These are phyloP conservation scores for Diaporthe eres DNA, from an alignment of 2,329 filamentous ascomycete species.

Conservation along the genomic window DNA sequence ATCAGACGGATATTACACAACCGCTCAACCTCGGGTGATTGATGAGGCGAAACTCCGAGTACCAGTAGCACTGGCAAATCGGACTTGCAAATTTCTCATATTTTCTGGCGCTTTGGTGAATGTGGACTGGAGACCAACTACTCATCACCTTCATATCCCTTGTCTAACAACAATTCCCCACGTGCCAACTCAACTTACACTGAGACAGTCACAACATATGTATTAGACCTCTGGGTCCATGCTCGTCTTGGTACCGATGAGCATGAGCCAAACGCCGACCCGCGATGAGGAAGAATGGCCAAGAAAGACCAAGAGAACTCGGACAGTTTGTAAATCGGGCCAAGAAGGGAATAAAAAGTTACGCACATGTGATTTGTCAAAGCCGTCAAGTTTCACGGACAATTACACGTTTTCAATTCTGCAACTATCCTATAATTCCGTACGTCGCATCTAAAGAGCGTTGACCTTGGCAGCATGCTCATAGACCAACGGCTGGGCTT, in stretches of 20 bases:
- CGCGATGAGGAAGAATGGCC: background rate
- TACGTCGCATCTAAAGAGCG: background rate
- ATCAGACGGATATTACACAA: background rate
- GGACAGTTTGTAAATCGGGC: background rate
- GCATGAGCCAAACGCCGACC: background rate
- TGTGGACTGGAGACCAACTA: fast-evolving
- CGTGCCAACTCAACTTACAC: background rate
- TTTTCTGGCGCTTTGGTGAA: background rate
- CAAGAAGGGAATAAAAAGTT: background rate
- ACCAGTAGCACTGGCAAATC: background rate
- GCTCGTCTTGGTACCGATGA: background rate
- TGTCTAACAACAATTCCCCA: background rate
- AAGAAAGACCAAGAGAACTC: background rate
- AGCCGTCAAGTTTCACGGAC: too few relatives aligned
- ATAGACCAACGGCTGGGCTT: constrained; percentile 60
- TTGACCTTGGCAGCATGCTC: constrained; percentile 53
- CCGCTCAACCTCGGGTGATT: background rate
- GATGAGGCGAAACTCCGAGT: background rate
- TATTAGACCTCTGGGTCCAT: too few relatives aligned
- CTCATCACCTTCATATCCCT: fast-evolving
- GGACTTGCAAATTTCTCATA: fast-evolving
- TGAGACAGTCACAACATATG: background rate
- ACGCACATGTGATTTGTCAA: background rate
- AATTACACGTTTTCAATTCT: background rate
- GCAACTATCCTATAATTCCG: background rate